These are phyloP conservation scores for Ilex paraguariensis DNA, from an alignment of 305 asterid genomes.

Conservation along the genomic window DNA sequence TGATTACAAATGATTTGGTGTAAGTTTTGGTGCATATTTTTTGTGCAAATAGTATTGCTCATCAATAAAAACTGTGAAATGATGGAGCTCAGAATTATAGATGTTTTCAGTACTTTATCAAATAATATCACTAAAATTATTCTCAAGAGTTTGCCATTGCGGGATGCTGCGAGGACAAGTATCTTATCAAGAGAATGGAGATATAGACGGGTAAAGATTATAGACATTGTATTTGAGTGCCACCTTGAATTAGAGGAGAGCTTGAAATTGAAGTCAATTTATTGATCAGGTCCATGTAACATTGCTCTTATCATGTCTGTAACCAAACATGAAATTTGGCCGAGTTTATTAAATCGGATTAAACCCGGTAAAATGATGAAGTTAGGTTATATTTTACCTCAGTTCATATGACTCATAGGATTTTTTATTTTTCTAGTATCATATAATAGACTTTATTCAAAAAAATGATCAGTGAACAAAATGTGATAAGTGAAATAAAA, in stretches of 20 bases:
- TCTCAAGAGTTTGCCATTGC: conserved; percentile 11
- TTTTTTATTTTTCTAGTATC: too few species aligned
- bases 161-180: conserved; percentile 14
- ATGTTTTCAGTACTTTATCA: conserved; percentile 1
- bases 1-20: too few species aligned
- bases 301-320: neutral
- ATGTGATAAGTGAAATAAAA: too few species aligned
- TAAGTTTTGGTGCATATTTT: too few species aligned
- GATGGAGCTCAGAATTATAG: neutral
- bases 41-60: too few species aligned
- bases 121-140: neutral
- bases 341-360: neutral
- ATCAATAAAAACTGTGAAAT: too few species aligned
- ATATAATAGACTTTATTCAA: too few species aligned
- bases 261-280: conserved; percentile 1
- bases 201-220: neutral
- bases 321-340: too few species aligned
- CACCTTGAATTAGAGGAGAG: neutral
- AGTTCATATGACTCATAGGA: too few species aligned
- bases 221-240: conserved; percentile 2
- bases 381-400: too few species aligned
- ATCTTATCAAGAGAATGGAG: conserved; percentile 6
- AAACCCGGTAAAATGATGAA: too few species aligned
- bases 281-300: neutral
- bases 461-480: too few species aligned